Conservation (phyloP, 1,284 basidiomycete species). For the Trametes hirsuta region DNA sequence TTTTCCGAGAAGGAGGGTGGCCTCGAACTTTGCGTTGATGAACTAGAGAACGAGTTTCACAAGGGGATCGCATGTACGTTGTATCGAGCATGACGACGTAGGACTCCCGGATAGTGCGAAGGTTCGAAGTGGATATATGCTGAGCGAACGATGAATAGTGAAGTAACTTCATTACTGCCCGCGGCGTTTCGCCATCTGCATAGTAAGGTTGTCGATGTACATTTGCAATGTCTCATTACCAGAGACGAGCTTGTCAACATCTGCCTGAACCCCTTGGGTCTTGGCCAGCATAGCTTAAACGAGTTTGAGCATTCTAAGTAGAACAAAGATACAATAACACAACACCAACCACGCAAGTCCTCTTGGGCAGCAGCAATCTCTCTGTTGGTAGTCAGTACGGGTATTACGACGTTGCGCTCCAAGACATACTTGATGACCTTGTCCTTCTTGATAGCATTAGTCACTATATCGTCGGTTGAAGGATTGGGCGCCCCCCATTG, state of each 20-base stretch:
- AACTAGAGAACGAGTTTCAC: constrained; percentile 19
- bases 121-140: neutral
- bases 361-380: constrained; percentile 75
- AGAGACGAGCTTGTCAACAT: constrained; percentile 75
- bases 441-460: constrained; percentile 75
- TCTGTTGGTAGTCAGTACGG: constrained; percentile 33
- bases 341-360: constrained; percentile 65
- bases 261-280: constrained; percentile 69
- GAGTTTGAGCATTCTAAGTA: neutral
- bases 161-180: constrained; percentile 35
- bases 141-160: neutral
- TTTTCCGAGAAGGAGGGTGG: constrained; percentile 45
- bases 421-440: constrained; percentile 56
- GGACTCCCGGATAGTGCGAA: no score
- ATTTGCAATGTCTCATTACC: constrained; percentile 84
- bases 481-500: constrained; percentile 59
- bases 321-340: neutral
- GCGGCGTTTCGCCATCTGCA: constrained; percentile 79
- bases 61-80: no score
- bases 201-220: constrained; percentile 87
- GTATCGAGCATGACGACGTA: neutral
- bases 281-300: constrained; percentile 66
- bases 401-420: neutral
- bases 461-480: constrained; percentile 62
- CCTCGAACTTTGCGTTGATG: constrained; percentile 48